Conservation (phyloP, 2,329 filamentous ascomycete genomes). For the Colletotrichum tanaceti region DNA sequence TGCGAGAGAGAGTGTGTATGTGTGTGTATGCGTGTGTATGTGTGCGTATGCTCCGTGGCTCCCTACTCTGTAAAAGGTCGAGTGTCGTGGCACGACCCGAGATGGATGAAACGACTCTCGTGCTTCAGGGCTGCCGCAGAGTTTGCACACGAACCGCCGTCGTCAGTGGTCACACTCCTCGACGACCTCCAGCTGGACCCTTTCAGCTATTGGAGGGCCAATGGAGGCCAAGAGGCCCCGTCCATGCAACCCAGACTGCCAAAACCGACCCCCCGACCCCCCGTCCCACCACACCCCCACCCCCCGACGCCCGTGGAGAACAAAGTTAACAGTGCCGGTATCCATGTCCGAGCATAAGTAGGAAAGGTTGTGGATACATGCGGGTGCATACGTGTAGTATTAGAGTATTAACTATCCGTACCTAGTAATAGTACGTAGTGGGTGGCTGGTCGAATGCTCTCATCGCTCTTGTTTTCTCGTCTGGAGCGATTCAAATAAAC, state of each 20-base stretch:
- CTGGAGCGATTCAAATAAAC: conserved; percentile 34
- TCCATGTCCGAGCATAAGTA: conserved; percentile 25
- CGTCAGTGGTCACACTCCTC: conserved; percentile 4
- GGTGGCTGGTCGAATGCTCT: background rate
- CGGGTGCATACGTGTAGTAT: too few species aligned
- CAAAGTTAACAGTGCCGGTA: conserved; percentile 27
- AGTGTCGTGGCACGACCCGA: conserved; percentile 14
- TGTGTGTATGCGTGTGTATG: background rate
- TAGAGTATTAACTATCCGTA: too few species aligned
- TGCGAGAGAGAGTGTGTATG: background rate
- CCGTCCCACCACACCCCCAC: too few species aligned
- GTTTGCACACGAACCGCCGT: conserved; percentile 24
- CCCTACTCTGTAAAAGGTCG: too few species aligned
- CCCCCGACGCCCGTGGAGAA: conserved; percentile 15
- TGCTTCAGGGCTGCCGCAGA: conserved; percentile 40
- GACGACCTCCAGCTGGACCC: conserved; percentile 18
- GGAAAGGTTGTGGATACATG: background rate
- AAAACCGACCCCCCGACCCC: too few species aligned
- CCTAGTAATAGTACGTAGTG: too few species aligned
- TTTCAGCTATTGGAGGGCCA: background rate
- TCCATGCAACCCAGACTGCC: conserved; percentile 2
- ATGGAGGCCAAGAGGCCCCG: background rate
- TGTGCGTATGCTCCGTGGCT: background rate
- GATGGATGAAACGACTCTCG: conserved; percentile 36
- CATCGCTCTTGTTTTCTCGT: background rate